phyloP scores from a whole-genome alignment of 2,329 filamentous ascomycete genomes.

The Colletotrichum sp. region DNA sequence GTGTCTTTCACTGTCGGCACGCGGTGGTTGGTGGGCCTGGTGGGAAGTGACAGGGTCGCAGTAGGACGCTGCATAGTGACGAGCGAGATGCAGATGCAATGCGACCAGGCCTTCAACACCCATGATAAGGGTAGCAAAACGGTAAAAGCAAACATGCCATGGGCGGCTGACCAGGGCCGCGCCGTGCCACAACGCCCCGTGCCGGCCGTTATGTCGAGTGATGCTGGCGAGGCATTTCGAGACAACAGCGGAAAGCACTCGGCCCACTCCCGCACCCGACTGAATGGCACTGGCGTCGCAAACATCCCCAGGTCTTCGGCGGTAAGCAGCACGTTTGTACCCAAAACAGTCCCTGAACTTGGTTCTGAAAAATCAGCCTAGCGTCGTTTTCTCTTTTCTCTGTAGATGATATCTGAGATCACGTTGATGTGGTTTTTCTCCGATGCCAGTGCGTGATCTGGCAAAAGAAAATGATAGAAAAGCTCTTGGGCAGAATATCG shows the following conservation, averaged over 20 bases:
- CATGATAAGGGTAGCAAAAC: neutral
- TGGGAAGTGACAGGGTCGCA: neutral
- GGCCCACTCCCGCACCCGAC: neutral
- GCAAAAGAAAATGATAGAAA: neutral
- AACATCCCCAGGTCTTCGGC: neutral
- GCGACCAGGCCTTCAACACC: neutral
- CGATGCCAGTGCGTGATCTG: neutral
- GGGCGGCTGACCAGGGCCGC: neutral
- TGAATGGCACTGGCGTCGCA: neutral
- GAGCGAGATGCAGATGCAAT: neutral
- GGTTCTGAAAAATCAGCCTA: neutral
- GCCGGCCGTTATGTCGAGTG: neutral
- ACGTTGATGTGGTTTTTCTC: neutral
- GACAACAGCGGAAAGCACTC: neutral
- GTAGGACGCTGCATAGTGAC: neutral
- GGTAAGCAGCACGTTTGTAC: neutral
- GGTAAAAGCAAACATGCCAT: neutral
- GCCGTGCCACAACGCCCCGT: neutral
- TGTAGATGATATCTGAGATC: neutral
- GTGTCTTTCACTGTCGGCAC: neutral
- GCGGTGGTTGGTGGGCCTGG: neutral
- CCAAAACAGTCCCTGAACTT: neutral
- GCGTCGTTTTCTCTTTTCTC: neutral
- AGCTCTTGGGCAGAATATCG: neutral
- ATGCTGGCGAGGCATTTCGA: neutral